Evolutionary conservation across 768 basidiomycete genomes (phyloP), one percentile per base, ranked within the genome.

Genomic region (Cyclocybe cylindracea): DNA sequence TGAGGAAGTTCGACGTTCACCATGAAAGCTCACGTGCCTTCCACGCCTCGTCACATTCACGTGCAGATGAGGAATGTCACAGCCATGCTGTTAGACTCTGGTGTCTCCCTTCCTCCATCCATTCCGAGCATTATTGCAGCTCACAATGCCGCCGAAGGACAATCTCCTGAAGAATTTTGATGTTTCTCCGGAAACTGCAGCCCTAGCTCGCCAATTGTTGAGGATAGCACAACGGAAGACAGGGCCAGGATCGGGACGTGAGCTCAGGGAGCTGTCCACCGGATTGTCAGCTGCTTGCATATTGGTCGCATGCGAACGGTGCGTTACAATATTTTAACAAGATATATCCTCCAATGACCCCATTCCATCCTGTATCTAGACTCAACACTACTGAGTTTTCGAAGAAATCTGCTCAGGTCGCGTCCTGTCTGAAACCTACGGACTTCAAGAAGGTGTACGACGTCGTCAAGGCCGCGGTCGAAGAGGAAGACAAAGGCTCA

Each of bases 241-340:
- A 10, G 70, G 63, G 2, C 74, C 70, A 11, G 80, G 81, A n/a
- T 78, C 80, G 7, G 82, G 82, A 5, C 71, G 70, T 47, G 69
- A 75, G 14, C 53, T 82, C 3, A 70, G 74, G 3, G 54, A 72
- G 16, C 67, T 66, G 10, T 63, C 61, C 2, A 65, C 66, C 3
- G 81, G 76, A 16, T 50, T 82, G 31, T 70, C 78, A 13, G 79
- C 82, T 5, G 75, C 80, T 31, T 82, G 79, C 54, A 76, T 79
- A 24, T 70, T 72, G 46, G 61, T 84, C 42, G 79, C 81, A 18
- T 81, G 78, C 6, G 66, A 75, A 64, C 64, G 67, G 82, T 82
- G 67, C 45, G 13, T 18, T 13, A 11, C 33, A 5, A 8, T 33
- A 7, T 44, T 14, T 14, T 10, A 39, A 31, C 14, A 16, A 10